Evolutionary conservation across 345 rosid species (phyloP).

Genomic region (Erucastrum elatum): DNA sequence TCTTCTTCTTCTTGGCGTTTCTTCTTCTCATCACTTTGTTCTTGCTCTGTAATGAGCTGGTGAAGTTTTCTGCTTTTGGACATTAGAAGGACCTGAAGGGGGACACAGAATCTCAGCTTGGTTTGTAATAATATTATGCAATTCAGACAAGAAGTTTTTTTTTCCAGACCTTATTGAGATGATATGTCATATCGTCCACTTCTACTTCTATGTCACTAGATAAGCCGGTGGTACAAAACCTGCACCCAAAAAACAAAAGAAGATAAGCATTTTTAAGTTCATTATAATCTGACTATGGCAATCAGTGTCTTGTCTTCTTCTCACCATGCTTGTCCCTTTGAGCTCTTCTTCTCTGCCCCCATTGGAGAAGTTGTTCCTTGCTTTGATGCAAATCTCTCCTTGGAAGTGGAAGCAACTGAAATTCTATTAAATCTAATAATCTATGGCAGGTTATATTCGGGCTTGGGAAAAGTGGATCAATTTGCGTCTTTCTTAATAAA

Average conservation of each 20-base stretch:
- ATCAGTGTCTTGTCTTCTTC: constrained; percentile 11
- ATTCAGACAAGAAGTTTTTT: neutral
- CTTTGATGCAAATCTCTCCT: constrained; percentile 11
- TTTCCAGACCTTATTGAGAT: constrained; percentile 75
- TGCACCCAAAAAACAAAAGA: constrained; percentile 14
- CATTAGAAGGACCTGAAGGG: constrained; percentile 73
- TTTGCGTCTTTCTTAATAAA: constrained; percentile 20
- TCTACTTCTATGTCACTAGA: constrained; percentile 77
- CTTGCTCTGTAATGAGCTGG: constrained; percentile 65
- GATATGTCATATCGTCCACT: constrained; percentile 68
- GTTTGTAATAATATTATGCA: neutral
- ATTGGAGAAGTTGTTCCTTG: constrained; percentile 24
- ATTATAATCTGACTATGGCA: neutral
- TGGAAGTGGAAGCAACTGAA: constrained; percentile 16
- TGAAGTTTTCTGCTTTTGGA: constrained; percentile 72
- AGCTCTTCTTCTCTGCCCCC: constrained; percentile 60
- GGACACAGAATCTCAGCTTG: neutral
- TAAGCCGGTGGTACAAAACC: constrained; percentile 81
- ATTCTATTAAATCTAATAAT: constrained; percentile 22
- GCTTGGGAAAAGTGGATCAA: constrained; percentile 39
- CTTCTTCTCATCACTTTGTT: constrained; percentile 17
- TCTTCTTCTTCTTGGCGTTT: neutral
- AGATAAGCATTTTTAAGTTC: neutral
- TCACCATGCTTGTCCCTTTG: constrained; percentile 86
- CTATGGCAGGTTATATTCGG: constrained; percentile 9